Base-by-base conservation (phyloP, 202 grass and related monocot genomes). In the Hordeum pubiflorum region DNA sequence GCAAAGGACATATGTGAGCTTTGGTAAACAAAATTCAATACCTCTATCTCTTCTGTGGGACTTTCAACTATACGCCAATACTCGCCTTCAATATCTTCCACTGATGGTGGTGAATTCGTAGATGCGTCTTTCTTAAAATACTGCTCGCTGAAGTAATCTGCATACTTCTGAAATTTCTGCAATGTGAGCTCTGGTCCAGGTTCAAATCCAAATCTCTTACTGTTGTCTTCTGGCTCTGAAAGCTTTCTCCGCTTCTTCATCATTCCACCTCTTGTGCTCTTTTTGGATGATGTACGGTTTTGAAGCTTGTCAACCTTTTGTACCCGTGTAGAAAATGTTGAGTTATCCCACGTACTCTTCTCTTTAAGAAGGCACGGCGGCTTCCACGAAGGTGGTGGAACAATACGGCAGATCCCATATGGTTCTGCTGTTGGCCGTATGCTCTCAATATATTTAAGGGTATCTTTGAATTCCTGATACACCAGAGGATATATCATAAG, bases 61-160 rank as follows among this genome's bases (percentile, higher is more conserved):
- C 54, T 91, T 77, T 98, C 95, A 62, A 98, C 95, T 81, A 98
- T 94, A 59, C 95, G 92, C 95, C 95, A 98, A 86, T 98, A 98
- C 77, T 94, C 95, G 32, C 95, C 95, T 89, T 98, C 95, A 59
- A 98, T 98, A 76, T 92, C 85, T 73, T 91, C 92, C 46, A 94
- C 73, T 9, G 88, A 91, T 17, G 87, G 86, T 82, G 83, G 68
- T 84, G 79, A 91, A 71, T 81, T 80, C 76, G 23, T 62, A n/a
- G 77, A 88, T 61, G 59, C 50, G 65, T 86, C 77, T 39, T 75
- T 83, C 64, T 43, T 82, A 71, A 94, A 94, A 81, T 94, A 97
- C 57, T 94, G 88, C 50, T 81, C 82, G 46, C 83, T 93, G 81
- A 97, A 97, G 59, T 89, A 87, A 88, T 94, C 74, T 58, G 95